Base-by-base conservation (phyloP, 345 rosid species). In the Anastatica hierochuntica region DNA sequence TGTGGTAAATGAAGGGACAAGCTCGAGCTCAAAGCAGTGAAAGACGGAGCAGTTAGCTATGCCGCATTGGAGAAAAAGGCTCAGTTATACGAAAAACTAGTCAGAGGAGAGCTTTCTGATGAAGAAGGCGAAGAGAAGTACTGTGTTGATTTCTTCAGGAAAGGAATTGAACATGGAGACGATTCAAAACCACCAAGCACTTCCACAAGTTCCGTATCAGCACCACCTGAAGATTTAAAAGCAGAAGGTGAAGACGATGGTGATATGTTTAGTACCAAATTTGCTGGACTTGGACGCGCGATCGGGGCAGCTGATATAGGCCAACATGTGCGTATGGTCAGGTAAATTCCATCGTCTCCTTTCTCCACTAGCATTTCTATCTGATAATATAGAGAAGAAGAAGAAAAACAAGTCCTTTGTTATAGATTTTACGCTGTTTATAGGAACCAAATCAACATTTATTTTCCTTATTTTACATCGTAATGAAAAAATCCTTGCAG, bases 21-120 rank as follows among this genome's bases (percentile, higher is more conserved):
- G 79, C 81, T 88, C 1, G 98, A 92, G 77, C 72, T 77, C 27
- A 92, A 88, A 75, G 97, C 95, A 14, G 77, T 78, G 1, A 76
- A 74, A 1, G 95, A 88, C 53, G 97, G 97, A 35, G 68, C 88
- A 12, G 79, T 58, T 2, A 83, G 95, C 73, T 88, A 85, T 20
- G 94, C 94, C 0, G 96, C 97, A 19, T 65, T 92, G 73, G 95
- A 85, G 76, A 92, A 53, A 78, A 92, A 92, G 68, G 97, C 97
- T 4, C 79, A 68, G 56, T 66, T 92, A 29, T 92, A 88, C 61
- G 97, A 88, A 9, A 92, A 85, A 68, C 74, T 92, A 43, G 79
- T 60, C 13, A 79, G 72, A 30, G 94, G 97, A 59, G 97, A 92
- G 64, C 61, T 92, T 4, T 79, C 95, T 0, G 95, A 92, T 63